These are phyloP conservation scores for Paramecium biaurelia DNA, from an alignment of 73 alveolate genomes.

Conservation along the genomic window DNA sequence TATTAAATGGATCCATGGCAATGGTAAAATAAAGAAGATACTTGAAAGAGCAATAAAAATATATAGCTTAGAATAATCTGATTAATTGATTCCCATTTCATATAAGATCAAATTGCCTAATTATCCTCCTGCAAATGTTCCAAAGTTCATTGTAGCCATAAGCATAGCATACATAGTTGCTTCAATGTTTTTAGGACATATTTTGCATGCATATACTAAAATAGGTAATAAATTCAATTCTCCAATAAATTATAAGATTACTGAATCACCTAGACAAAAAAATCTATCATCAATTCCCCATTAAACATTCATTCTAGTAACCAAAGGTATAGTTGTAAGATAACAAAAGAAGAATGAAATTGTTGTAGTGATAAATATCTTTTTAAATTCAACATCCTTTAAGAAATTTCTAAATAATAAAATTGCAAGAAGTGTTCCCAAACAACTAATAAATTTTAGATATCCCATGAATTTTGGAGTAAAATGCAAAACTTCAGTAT, in stretches of 20 bases:
- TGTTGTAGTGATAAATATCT: slow-evolving; percentile 67
- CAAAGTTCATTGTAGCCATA: slow-evolving; percentile 78
- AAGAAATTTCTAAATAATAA: slow-evolving; percentile 67
- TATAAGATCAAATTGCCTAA: slow-evolving; percentile 75
- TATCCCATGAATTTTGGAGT: slow-evolving; percentile 11
- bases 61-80: slow-evolving; percentile 65
- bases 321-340: slow-evolving; percentile 65
- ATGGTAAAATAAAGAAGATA: slow-evolving; percentile 10
- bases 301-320: slow-evolving; percentile 58
- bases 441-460: background rate
- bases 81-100: slow-evolving; percentile 69
- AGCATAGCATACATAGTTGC: slow-evolving; percentile 85
- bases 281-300: slow-evolving; percentile 55
- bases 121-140: slow-evolving; percentile 72
- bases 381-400: slow-evolving; percentile 66
- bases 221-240: slow-evolving; percentile 80
- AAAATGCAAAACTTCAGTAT: slow-evolving; percentile 16
- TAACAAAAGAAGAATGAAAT: slow-evolving; percentile 49
- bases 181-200: slow-evolving; percentile 85
- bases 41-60: background rate
- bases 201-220: slow-evolving; percentile 80
- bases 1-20: slow-evolving; percentile 16
- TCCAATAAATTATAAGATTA: slow-evolving; percentile 63
- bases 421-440: background rate
- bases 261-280: slow-evolving; percentile 22